These are phyloP conservation scores for Colletotrichum lindemuthianum DNA, from an alignment of 2,329 filamentous ascomycete species.

Conservation along the genomic window DNA sequence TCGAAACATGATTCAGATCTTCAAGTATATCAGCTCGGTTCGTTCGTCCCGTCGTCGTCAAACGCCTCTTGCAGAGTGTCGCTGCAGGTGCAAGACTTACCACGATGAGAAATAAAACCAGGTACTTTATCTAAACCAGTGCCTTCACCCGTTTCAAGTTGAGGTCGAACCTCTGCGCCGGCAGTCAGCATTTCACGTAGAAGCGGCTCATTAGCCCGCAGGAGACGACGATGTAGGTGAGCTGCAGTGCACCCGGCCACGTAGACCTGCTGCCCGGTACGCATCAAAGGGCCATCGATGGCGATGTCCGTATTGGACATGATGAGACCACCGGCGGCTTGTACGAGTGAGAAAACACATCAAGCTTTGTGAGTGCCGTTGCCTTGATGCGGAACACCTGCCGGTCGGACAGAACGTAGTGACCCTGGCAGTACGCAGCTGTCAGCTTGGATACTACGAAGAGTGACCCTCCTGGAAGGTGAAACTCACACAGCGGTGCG, in stretches of 20 bases:
- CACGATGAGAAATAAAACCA: slow-evolving; percentile 48
- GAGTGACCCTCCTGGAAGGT: not conserved
- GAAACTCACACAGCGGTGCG: slow-evolving; percentile 50
- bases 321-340: slow-evolving; percentile 52
- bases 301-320: slow-evolving; percentile 42
- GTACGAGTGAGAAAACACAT: slow-evolving; percentile 55
- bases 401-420: slow-evolving; percentile 50
- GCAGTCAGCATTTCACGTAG: slow-evolving; percentile 42
- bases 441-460: slow-evolving; percentile 1
- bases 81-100: slow-evolving; percentile 39
- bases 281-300: slow-evolving; percentile 39
- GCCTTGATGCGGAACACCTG: slow-evolving; percentile 48
- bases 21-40: slow-evolving; percentile 28
- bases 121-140: slow-evolving; percentile 47
- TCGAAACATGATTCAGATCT: slow-evolving; percentile 69
- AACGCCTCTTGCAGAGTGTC: not conserved
- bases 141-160: slow-evolving; percentile 44
- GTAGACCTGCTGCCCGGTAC: slow-evolving; percentile 51
- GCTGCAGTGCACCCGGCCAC: slow-evolving; percentile 50
- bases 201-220: slow-evolving; percentile 47
- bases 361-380: slow-evolving; percentile 53
- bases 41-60: slow-evolving; percentile 28
- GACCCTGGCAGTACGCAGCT: slow-evolving; percentile 43
- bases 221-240: slow-evolving; percentile 51
- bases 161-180: slow-evolving; percentile 37